These are phyloP conservation scores for Backusella macrospora DNA, from an alignment of 192 early-diverging fungal genomes.

Conservation along the genomic window DNA sequence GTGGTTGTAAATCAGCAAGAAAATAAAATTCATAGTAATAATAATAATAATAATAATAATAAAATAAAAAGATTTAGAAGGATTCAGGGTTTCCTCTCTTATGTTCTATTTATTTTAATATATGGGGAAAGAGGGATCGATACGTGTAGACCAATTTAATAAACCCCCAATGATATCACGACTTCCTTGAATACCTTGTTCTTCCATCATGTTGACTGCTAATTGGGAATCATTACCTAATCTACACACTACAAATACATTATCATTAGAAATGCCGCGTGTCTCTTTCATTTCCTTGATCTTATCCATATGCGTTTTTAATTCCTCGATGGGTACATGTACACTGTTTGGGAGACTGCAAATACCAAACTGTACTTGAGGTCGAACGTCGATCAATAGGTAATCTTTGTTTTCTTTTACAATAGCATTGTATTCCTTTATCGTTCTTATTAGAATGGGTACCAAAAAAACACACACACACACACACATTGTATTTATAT, in stretches of 20 bases:
- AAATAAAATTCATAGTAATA: no score
- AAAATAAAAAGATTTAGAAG: no score
- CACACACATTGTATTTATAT: neutral
- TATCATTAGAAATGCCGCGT: conserved; percentile 18
- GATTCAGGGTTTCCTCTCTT: no score
- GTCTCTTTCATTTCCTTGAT: conserved; percentile 34
- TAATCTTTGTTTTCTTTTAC: conserved; percentile 48
- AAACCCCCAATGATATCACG: conserved; percentile 87
- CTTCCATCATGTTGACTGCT: conserved; percentile 76
- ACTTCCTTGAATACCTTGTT: conserved; percentile 61
- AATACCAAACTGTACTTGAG: conserved; percentile 82
- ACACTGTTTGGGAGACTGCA: conserved; percentile 65
- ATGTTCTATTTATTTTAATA: no score
- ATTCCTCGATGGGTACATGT: conserved; percentile 58
- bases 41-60: no score
- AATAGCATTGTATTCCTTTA: conserved; percentile 50
- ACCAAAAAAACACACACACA: neutral
- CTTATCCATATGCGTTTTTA: conserved; percentile 47
- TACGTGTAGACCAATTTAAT: conserved; percentile 67
- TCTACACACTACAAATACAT: conserved; percentile 84
- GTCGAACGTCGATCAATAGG: conserved; percentile 89
- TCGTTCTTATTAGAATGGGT: neutral
- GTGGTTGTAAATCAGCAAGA: conserved; percentile 11
- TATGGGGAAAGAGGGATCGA: conserved; percentile 83
- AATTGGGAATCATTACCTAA: conserved; percentile 89